phyloP scores from a whole-genome alignment of 1,284 basidiomycete species.

The Sporisorium scitamineum region DNA sequence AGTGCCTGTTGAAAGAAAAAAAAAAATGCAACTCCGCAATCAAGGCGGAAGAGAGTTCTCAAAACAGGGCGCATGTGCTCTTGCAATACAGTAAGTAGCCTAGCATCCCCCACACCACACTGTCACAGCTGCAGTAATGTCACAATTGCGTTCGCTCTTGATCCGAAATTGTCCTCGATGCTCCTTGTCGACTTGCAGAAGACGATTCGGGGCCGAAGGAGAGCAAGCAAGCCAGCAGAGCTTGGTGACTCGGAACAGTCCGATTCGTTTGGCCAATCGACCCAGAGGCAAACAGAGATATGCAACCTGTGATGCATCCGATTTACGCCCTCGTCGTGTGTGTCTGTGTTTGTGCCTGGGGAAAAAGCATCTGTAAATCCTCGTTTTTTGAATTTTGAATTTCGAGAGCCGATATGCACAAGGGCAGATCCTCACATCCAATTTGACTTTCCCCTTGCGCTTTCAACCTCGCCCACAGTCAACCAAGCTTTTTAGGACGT shows the following conservation, averaged over 20 bases:
- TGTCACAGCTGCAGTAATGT: too few species aligned
- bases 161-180: too few species aligned
- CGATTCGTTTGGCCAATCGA: too few species aligned
- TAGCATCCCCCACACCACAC: too few species aligned
- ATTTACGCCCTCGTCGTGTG: neutral
- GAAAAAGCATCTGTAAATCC: neutral
- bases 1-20: neutral
- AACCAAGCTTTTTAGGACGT: too few species aligned
- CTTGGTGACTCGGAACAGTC: too few species aligned
- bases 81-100: too few species aligned
- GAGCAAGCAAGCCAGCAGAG: too few species aligned
- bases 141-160: too few species aligned
- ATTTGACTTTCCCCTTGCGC: slow-evolving; percentile 13
- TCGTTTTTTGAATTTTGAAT: neutral
- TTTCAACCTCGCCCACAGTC: slow-evolving; percentile 2
- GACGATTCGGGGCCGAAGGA: too few species aligned
- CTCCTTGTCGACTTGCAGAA: too few species aligned
- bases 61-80: neutral
- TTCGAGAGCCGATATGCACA: slow-evolving; percentile 8
- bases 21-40: slow-evolving; percentile 6
- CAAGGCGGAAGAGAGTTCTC: neutral
- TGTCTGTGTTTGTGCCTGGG: neutral
- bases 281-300: neutral
- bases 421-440: slow-evolving; percentile 2
- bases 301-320: neutral